Evolutionary conservation across 768 basidiomycete species (phyloP), one percentile per base, ranked within the genome.

Genomic region (Serendipita sp.): DNA sequence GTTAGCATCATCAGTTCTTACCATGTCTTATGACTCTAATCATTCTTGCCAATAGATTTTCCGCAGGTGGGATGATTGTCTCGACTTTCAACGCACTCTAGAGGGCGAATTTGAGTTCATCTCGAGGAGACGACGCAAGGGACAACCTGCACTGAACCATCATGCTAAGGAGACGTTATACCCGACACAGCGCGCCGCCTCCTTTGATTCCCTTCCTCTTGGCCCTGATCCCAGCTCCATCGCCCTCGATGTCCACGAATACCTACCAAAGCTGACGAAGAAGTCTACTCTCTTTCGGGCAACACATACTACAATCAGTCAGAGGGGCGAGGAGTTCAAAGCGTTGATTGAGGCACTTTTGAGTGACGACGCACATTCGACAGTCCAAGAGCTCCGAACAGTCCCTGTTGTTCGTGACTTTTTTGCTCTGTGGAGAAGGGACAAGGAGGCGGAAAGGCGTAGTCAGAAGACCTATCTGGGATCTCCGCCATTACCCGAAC

Each of bases 51-150:
- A 34, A 28, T 60, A 86, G 13, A 77, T 91, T 44, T 89, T 86
- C 82, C 78, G 89, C 32, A 77, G 79, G 52, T 91, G 89, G 89
- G 89, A 89, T 65, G 89, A 91, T 69, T 89, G 87, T 66, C 75
- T 91, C 8, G 81, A 78, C 76, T 84, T 90, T 69, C 89, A 91
- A 71, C 83, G 85, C 47, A 73, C 75, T 1, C 75, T 91, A 8
- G 88, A 89, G 72, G 67, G 70, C 15, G 85, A 86, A 70, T 91
- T 90, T 69, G 69, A 74, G 18, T 76, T 78, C 30, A 77, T 83
- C 68, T 84, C 89, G 13, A 78, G 83, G 35, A 79, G 81, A 69
- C 90, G 89, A 74, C 84, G 83, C 13, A 77, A 76, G 32, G 83
- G 87, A 36, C 80, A 91, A 10, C 73, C 76, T 3, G 81, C 82